Percentiles rank a stretch among this genome's conserved stretches.
Evolutionary conservation across 2,329 filamentous ascomycete genomes (phyloP).

Genomic region (Parafenestella ontariensis): DNA sequence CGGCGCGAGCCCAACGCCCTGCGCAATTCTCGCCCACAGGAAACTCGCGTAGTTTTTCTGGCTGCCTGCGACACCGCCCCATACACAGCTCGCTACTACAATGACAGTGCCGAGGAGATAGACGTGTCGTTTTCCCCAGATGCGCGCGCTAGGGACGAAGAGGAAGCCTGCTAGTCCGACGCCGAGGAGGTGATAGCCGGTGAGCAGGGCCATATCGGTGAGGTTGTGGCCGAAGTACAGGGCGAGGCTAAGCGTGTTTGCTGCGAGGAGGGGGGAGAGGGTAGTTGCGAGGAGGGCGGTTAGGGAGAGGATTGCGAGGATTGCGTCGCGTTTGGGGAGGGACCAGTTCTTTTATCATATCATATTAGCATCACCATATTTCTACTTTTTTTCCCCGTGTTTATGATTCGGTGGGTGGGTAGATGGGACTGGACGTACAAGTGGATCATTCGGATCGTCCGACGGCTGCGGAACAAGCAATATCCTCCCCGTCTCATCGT

Average conservation of each 20-base stretch:
- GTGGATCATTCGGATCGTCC: conserved; percentile 87
- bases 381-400: no score
- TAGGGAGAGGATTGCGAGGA: conserved; percentile 79
- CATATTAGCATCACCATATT: no score
- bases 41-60: conserved; percentile 74
- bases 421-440: conserved; percentile 58
- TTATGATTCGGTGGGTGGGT: no score
- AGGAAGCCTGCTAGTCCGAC: conserved; percentile 82
- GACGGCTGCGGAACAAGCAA: conserved; percentile 91
- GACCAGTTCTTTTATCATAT: conserved; percentile 85
- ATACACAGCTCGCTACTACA: conserved; percentile 75
- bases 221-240: conserved; percentile 71
- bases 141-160: conserved; percentile 84
- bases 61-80: conserved; percentile 77
- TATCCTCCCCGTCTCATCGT: conserved; percentile 72
- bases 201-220: conserved; percentile 80
- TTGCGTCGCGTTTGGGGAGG: conserved; percentile 81
- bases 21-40: conserved; percentile 79
- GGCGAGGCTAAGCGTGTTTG: conserved; percentile 81
- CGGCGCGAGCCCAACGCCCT: conserved; percentile 85
- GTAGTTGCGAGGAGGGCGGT: conserved; percentile 83
- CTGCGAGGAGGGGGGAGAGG: conserved; percentile 84
- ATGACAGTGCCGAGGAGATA: conserved; percentile 80
- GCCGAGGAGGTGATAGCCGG: conserved; percentile 85
- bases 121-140: conserved; percentile 92